Conservation (phyloP, 2,329 filamentous ascomycete genomes). For the Didymosphaeria variabile region DNA sequence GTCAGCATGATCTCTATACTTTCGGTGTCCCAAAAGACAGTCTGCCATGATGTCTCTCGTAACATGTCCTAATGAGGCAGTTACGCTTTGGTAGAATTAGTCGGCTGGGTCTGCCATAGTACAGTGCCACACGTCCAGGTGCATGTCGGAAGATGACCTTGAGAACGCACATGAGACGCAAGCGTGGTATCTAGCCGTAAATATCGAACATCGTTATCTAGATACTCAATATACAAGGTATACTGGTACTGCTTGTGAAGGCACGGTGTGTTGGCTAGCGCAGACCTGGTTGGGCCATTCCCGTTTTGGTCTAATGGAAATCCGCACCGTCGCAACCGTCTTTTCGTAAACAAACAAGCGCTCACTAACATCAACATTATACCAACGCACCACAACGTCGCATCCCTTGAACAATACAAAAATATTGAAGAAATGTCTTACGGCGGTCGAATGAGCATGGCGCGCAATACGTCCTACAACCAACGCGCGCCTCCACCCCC, state of each 20-base stretch:
- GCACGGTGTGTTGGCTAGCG: background rate
- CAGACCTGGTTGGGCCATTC: background rate
- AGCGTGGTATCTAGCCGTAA: background rate
- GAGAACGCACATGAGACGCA: background rate
- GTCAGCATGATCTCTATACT: background rate
- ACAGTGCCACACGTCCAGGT: background rate
- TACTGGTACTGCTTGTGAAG: no score
- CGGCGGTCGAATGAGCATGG: conserved; percentile 62
- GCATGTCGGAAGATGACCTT: background rate
- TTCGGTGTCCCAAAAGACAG: background rate
- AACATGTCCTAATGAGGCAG: no score
- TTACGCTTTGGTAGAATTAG: no score
- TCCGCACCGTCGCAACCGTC: conserved; percentile 19
- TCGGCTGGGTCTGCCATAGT: background rate
- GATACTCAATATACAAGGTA: background rate
- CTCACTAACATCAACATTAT: conserved; percentile 11
- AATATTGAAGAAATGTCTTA: conserved; percentile 53
- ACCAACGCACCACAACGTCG: conserved; percentile 24
- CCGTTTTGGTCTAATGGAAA: conserved; percentile 1
- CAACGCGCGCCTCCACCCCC: conserved; percentile 53
- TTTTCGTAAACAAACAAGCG: conserved; percentile 23
- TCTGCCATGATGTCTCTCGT: background rate
- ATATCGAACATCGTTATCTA: background rate
- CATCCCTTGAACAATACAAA: conserved; percentile 12
- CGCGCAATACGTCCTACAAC: conserved; percentile 53